Conservation (phyloP, 495 filamentous ascomycete genomes). For the Penicillium atrosanguineum region DNA sequence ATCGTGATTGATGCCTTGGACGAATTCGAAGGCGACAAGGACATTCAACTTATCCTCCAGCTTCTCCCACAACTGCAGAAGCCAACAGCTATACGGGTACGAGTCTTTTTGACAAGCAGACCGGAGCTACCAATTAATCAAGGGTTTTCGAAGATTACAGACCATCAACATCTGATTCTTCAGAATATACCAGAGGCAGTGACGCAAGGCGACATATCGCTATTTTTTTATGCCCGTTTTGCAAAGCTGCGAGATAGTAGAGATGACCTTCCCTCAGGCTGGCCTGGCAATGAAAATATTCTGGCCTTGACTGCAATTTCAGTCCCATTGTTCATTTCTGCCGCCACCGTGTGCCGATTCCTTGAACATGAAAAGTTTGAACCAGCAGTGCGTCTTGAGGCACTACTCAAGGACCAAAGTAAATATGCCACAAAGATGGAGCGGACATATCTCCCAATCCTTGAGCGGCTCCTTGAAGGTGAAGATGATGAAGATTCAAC, state of each 20-base stretch:
- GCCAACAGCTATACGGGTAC: slow-evolving; percentile 12
- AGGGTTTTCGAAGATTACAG: slow-evolving; percentile 24
- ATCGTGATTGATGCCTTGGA: slow-evolving; percentile 55
- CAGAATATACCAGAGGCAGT: too few species aligned
- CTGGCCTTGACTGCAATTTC: slow-evolving; percentile 12
- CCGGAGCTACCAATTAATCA: slow-evolving; percentile 44
- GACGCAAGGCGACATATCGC: slow-evolving; percentile 27
- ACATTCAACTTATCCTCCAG: slow-evolving; percentile 36
- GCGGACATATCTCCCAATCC: slow-evolving; percentile 26
- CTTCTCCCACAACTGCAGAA: slow-evolving; percentile 26
- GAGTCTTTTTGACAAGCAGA: slow-evolving; percentile 44
- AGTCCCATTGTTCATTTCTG: slow-evolving; percentile 33
- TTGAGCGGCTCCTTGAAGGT: background rate
- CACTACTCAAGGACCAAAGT: slow-evolving; percentile 13
- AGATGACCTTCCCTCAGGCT: slow-evolving; percentile 25
- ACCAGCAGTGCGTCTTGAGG: slow-evolving; percentile 4
- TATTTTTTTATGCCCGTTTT: slow-evolving; percentile 27
- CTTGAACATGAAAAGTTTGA: slow-evolving; percentile 10
- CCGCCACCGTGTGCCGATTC: slow-evolving; percentile 31
- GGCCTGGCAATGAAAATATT: slow-evolving; percentile 34
- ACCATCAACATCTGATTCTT: slow-evolving; percentile 17
- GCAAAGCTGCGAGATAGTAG: slow-evolving; percentile 15
- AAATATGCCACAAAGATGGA: slow-evolving; percentile 16
- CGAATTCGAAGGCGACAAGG: slow-evolving; percentile 44
- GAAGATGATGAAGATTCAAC: background rate